These are phyloP conservation scores for Chondrus crispus DNA, from an alignment of 23 red algal species.

Conservation along the genomic window DNA sequence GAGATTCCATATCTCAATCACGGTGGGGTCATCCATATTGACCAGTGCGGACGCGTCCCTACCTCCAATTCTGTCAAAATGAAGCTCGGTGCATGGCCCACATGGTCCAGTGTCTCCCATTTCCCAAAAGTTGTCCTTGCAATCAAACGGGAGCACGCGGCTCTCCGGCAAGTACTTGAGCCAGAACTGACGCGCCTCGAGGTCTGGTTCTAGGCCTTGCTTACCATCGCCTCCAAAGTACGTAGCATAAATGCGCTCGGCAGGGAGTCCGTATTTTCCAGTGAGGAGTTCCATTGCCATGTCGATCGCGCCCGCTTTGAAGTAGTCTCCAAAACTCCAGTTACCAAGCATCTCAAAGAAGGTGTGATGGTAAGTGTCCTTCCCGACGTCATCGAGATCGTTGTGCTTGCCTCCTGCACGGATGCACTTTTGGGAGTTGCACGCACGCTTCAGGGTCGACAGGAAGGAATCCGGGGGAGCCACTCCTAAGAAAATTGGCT, in stretches of 20 bases:
- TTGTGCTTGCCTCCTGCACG: conserved; percentile 99
- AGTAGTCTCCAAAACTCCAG: conserved; percentile 99
- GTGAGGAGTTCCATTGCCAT: conserved; percentile 78
- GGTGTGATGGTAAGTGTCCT: conserved; percentile 99
- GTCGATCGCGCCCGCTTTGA: conserved; percentile 90
- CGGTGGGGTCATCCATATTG: conserved; percentile 88
- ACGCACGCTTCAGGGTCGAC: conserved; percentile 68
- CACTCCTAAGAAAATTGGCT: conserved; percentile 90
- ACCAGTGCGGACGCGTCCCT: conserved; percentile 81
- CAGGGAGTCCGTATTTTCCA: conserved; percentile 51
- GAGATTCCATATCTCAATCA: conserved; percentile 99
- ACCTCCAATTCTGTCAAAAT: conserved; percentile 90
- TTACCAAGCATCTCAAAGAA: conserved; percentile 99
- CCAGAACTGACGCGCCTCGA: conserved; percentile 88
- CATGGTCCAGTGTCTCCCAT: conserved; percentile 99
- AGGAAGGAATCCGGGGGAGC: conserved; percentile 78
- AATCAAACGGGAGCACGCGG: conserved; percentile 91
- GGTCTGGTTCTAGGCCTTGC: conserved; percentile 72
- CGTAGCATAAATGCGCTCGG: conserved; percentile 85
- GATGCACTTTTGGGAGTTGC: conserved; percentile 98
- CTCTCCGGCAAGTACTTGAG: conserved; percentile 81
- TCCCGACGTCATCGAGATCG: conserved; percentile 97
- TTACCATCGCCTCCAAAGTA: conserved; percentile 92
- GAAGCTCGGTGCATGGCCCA: conserved; percentile 95
- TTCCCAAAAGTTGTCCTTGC: conserved; percentile 99